Base-by-base conservation (phyloP, 805 yeast genomes). In the Suhomyces sp. region DNA sequence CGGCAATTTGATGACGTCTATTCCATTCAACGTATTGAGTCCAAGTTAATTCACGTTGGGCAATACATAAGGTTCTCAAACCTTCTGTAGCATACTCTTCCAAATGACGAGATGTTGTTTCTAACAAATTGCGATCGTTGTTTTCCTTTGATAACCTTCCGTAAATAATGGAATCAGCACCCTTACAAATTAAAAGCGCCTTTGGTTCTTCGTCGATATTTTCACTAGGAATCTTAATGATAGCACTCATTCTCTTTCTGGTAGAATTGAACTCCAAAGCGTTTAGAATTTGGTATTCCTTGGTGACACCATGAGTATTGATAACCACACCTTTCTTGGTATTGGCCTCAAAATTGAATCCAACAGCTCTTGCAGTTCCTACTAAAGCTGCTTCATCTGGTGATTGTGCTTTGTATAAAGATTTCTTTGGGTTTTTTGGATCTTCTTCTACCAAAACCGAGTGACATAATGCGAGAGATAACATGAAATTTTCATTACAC, bases 341-440 rank as follows among this genome's bases (percentile, higher is more conserved):
- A 55, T 78, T 74, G 26, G 75, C 80, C 13, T 72, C 55, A 53
- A 83, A 83, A 23, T 75, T 71, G 58, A 77, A 84, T 0, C 95
- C 95, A 48, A 83, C 65, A 49, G 83, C 82, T 54, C 90, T 72
- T 0, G 93, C 93, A 14, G 93, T 83, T 11, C 81, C 81, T 11
- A 85, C 95, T 38, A 85, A 70, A 0, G 95, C 93, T 18, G 90
- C 88, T 59, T 85, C 95, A 68, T 85, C 95, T 0, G 95, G 95
- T 17, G 88, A 81, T 54, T 84, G 93, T 0, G 93, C 93, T 50
- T 82, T 81, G 24, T 83, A 60, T 17, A 76, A 64, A 33, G 74
- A 47, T 40, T 71, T 79, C 1, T 63, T 72, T 2, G 86, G 79
- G 46, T 77, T 70, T 17, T 70, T 68, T 25, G 79, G 80, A 42